A percentile compares a stretch with the other conserved stretches of the same genome.
Conservation (phyloP, 345 rosid genomes). For the Brassica napus region Da-Ae NC_063452.1:25990001-25990500, state of each 20-base stretch:
- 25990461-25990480: not conserved
- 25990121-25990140: conserved; percentile 31
- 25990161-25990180: conserved; percentile 32
- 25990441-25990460: not conserved
- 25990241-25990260: not conserved
- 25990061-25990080: conserved; percentile 7
- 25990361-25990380: not conserved
- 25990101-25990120: conserved; percentile 38
- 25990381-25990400: not conserved
- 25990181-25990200: conserved; percentile 27
- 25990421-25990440: not conserved
- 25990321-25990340: not conserved
- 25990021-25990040: not conserved
- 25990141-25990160: conserved; percentile 25
- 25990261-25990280: not conserved
- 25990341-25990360: not conserved
- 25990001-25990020: conserved; percentile 59
- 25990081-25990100: conserved; percentile 53
- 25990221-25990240: not conserved
- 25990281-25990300: not conserved
- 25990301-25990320: not conserved
- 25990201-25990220: not conserved
- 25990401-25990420: not conserved
- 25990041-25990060: not conserved
- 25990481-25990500: not conserved